Evolutionary conservation across 1,284 basidiomycete species (phyloP), one percentile per base, ranked within the genome.

Genomic region (Microbotryum violaceum): DNA sequence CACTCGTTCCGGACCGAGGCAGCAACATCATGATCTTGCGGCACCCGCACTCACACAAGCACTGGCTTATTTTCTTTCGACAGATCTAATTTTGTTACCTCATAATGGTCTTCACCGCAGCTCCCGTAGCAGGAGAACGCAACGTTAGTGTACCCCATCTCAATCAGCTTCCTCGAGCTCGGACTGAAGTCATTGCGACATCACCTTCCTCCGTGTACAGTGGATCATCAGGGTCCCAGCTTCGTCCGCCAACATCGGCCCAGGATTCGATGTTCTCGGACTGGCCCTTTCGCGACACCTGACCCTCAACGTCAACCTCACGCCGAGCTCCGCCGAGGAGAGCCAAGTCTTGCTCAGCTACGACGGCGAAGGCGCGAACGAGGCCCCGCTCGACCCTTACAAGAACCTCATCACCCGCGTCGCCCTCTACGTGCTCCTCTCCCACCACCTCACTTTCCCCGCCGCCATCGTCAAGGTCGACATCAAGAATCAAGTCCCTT

Each of bases 381-480:
- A 93, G 71, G 94, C 97, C 31, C 92, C 96, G 6, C 82, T 97
- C 53, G 86, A 96, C 75, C 84, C 92, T 2, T 98, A 94, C 82
- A 92, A 91, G 78, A 99, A 99, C 77, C 83, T 99, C 52, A 90
- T 87, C 47, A 98, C 96, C n/a, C 90, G 96, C 50, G 92, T 97
- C 49, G 92, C 94, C 1, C 86, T 98, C 70, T 99, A 99, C 77
- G 88, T 98, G 64, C 81, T 99, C 20, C 89, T 94, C 44, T 94
- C 90, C 75, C 84, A 94, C 76, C 77, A 78, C 63, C 82, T 89
- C 67, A 73, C 78, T 49, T 78, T 80, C 42, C 83, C 7, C 6
- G 57, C 52, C 47, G 67, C 60, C 25, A 80, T 83, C 62, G 81
- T 81, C 71, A 75, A 73, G 66, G 86, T 99, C 72, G 83, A 88